phyloP scores from a whole-genome alignment of 2,329 filamentous ascomycete species.

The Cytospora paraplurivora region DNA sequence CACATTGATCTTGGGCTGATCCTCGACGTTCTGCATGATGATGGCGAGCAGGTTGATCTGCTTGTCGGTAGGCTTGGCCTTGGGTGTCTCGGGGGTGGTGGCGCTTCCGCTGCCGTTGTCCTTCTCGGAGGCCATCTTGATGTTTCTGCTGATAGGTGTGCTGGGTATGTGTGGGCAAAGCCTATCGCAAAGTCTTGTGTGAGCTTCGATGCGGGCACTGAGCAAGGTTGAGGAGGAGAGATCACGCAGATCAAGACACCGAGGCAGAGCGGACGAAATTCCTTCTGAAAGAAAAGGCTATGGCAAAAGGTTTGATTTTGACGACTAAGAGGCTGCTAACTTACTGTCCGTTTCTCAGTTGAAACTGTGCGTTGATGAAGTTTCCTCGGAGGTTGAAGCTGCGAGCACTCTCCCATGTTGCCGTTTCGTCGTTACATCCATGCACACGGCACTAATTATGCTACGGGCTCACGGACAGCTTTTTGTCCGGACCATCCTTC shows the following conservation, averaged over 20 bases:
- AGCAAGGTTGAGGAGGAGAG: neutral
- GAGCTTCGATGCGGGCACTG: neutral
- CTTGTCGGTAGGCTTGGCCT: slow-evolving; percentile 1
- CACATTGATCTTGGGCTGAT: slow-evolving; percentile 29
- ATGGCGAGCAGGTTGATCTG: slow-evolving; percentile 29
- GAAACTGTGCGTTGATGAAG: neutral
- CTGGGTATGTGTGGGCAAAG: neutral
- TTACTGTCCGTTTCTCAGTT: neutral
- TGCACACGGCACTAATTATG: neutral
- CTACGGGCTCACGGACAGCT: neutral
- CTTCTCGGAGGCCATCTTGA: slow-evolving; percentile 15
- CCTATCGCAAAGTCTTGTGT: neutral
- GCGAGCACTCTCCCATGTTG: neutral
- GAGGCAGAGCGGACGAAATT: neutral
- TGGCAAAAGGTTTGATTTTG: neutral
- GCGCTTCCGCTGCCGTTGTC: neutral
- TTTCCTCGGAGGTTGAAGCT: neutral
- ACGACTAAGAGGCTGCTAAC: neutral
- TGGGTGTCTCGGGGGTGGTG: slow-evolving; percentile 15
- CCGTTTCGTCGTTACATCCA: neutral
- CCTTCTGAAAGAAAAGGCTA: neutral
- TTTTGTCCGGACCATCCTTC: neutral
- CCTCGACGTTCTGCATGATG: slow-evolving; percentile 27
- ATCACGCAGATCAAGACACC: neutral
- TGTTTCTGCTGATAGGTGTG: too few species aligned